Base-by-base conservation (phyloP, 2,329 filamentous ascomycete species). In the Talaromyces rugulosus region DNA sequence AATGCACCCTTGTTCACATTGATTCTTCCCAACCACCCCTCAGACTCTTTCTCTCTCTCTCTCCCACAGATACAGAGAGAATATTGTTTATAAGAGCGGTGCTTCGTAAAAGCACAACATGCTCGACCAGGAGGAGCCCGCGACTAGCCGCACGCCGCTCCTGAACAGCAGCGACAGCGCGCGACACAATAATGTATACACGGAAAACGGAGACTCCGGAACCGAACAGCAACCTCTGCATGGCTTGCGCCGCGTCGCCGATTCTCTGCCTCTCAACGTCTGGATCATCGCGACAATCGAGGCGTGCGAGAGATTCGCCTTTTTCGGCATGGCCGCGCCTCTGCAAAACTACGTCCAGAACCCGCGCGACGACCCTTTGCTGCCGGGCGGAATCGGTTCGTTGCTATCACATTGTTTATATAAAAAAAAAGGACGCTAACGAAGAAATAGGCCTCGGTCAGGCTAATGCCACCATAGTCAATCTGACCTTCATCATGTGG, bases 401-500 rank as follows among this genome's bases (percentile, higher is more conserved):
- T 55, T 34, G 16, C 50, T 18, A 52, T 18, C 23, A 23, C 23
- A 23, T 23, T 23, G 23, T 23, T 23, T 23, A 23, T 23, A 23
- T 23, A 23, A 1, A 23, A 5, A 14, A 12, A n/a, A n/a, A 4
- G 2, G 18, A 2, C n/a, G 8, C 44, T 23, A 28, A 51, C 18
- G 4, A 23, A 5, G 8, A 51, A 5, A 8, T 5, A 58, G 61
- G 61, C 16, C 27, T 61, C 28, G 58, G 58, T 2, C 61, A 63
- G 31, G 42, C 58, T 4, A 28, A 42, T 53, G 61, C 61, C 4
- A 63, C 61, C 5, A 53, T 59, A 23, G 28, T 63, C 18, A 61
- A 53, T 56, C 42, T 54, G 30, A 31, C 47, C 70, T 77, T 76
- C 65, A 69, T 68, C 47, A 78, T 80, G 69, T 80, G 75, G 73